These are phyloP conservation scores for Geosiphon pyriformis DNA, from an alignment of 192 early-diverging fungal genomes.

Conservation along the genomic window DNA sequence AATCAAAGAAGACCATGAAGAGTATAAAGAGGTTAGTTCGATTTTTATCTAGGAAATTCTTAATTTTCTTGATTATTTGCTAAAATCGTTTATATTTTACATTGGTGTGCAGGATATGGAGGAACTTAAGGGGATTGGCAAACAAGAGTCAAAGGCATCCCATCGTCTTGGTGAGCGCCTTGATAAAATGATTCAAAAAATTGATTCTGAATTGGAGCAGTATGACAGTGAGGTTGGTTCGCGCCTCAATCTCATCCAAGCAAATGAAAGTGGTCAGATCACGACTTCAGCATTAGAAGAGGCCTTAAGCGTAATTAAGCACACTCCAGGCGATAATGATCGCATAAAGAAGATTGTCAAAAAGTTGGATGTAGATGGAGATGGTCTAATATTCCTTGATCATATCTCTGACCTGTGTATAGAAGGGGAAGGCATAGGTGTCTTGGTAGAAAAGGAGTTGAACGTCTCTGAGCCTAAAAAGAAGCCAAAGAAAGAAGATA, in stretches of 20 bases:
- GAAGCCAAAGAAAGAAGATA: slow-evolving; percentile 42
- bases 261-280: slow-evolving; percentile 63
- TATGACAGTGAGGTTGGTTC: slow-evolving; percentile 59
- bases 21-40: slow-evolving; percentile 56
- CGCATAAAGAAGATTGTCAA: slow-evolving; percentile 71
- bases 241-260: slow-evolving; percentile 59
- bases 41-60: too few relatives aligned
- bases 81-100: too few relatives aligned
- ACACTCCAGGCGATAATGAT: slow-evolving; percentile 58
- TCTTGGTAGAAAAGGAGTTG: slow-evolving; percentile 42
- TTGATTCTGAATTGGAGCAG: slow-evolving; percentile 66
- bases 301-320: slow-evolving; percentile 59
- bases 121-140: slow-evolving; percentile 47
- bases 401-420: slow-evolving; percentile 55
- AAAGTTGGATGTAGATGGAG: slow-evolving; percentile 63
- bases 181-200: slow-evolving; percentile 73
- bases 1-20: slow-evolving; percentile 55
- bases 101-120: slow-evolving; percentile 51
- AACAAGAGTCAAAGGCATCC: slow-evolving; percentile 51
- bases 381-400: slow-evolving; percentile 59
- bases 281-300: slow-evolving; percentile 61
- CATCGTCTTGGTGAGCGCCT: slow-evolving; percentile 58
- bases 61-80: too few relatives aligned
- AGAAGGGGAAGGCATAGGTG: slow-evolving; percentile 62
- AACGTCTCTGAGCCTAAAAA: slow-evolving; percentile 27